Evolutionary conservation across 805 yeast genomes (phyloP).

Genomic region (Schwanniomyces occidentalis): DNA sequence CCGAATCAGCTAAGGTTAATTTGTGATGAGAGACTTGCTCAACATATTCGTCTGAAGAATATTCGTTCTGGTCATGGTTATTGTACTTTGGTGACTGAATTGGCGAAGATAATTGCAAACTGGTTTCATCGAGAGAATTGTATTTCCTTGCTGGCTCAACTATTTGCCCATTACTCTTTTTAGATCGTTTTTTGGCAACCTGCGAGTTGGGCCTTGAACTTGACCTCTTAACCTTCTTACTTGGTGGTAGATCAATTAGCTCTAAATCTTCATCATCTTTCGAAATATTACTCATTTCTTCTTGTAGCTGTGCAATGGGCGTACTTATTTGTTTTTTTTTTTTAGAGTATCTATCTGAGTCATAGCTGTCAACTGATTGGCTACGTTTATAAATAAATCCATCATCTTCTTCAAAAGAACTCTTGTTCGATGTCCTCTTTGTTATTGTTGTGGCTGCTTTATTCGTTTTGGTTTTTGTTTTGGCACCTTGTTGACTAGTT

Average conservation of each 20-base stretch:
- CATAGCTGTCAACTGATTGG: slow-evolving; percentile 9
- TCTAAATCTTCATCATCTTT: slow-evolving; percentile 15
- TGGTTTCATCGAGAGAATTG: slow-evolving; percentile 4
- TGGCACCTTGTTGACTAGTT: slow-evolving; percentile 6
- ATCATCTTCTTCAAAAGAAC: slow-evolving; percentile 28
- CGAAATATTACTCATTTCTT: slow-evolving; percentile 16
- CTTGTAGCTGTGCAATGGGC: slow-evolving; percentile 23
- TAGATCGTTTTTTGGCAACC: no score
- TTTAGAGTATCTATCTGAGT: slow-evolving; percentile 4
- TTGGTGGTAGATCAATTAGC: slow-evolving; percentile 9
- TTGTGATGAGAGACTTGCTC: slow-evolving; percentile 32
- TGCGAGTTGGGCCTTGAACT: slow-evolving; percentile 1
- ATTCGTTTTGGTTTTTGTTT: neutral
- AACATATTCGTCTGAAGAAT: slow-evolving; percentile 22
- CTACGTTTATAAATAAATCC: slow-evolving; percentile 33
- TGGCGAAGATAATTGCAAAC: slow-evolving; percentile 10
- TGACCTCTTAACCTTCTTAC: neutral
- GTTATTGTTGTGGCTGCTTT: neutral
- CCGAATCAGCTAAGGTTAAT: slow-evolving; percentile 18
- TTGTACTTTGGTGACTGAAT: slow-evolving; percentile 6
- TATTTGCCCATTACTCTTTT: no score
- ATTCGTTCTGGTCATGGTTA: neutral
- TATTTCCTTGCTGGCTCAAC: no score
- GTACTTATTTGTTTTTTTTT: slow-evolving; percentile 19
- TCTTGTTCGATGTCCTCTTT: slow-evolving; percentile 1